Conservation (phyloP, 2,329 filamentous ascomycete species). For the Elsinoe batatas region DNA sequence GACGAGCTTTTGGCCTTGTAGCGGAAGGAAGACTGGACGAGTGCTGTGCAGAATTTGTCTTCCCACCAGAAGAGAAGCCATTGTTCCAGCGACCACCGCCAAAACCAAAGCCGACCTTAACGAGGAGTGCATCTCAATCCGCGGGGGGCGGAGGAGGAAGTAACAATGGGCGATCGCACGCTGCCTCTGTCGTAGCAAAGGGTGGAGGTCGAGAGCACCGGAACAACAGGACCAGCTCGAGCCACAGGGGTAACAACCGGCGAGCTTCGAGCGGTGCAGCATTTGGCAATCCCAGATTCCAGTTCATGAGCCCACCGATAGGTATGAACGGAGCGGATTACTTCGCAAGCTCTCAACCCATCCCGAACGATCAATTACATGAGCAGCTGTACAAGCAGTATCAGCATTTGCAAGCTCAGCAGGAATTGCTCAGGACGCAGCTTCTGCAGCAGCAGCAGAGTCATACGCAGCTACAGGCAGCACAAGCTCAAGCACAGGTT, state of each 20-base stretch:
- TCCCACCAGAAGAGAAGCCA: slow-evolving; percentile 65
- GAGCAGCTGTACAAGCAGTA: slow-evolving; percentile 42
- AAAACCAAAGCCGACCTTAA: slow-evolving; percentile 47
- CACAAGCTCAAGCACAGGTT: slow-evolving; percentile 25
- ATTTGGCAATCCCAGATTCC: slow-evolving; percentile 31
- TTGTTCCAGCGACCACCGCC: slow-evolving; percentile 47
- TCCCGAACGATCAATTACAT: slow-evolving; percentile 33
- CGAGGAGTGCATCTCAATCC: slow-evolving; percentile 36
- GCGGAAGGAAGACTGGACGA: slow-evolving; percentile 64
- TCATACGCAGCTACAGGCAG: slow-evolving; percentile 21
- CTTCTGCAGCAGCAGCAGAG: slow-evolving; percentile 35
- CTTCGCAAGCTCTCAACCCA: slow-evolving; percentile 24
- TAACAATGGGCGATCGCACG: slow-evolving; percentile 33
- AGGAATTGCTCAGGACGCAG: slow-evolving; percentile 31
- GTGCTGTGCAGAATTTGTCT: slow-evolving; percentile 80
- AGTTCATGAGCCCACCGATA: slow-evolving; percentile 36
- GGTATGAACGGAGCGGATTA: slow-evolving; percentile 33
- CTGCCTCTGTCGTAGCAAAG: slow-evolving; percentile 20
- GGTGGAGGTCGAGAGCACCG: slow-evolving; percentile 28
- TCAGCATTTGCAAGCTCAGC: slow-evolving; percentile 28
- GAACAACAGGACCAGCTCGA: slow-evolving; percentile 38
- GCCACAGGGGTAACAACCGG: slow-evolving; percentile 41
- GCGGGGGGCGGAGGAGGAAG: slow-evolving; percentile 14
- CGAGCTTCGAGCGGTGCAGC: slow-evolving; percentile 49
- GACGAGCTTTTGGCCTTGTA: slow-evolving; percentile 76